Evolutionary conservation across 768 basidiomycete genomes (phyloP).

Genomic region (Russula vinacea): DNA sequence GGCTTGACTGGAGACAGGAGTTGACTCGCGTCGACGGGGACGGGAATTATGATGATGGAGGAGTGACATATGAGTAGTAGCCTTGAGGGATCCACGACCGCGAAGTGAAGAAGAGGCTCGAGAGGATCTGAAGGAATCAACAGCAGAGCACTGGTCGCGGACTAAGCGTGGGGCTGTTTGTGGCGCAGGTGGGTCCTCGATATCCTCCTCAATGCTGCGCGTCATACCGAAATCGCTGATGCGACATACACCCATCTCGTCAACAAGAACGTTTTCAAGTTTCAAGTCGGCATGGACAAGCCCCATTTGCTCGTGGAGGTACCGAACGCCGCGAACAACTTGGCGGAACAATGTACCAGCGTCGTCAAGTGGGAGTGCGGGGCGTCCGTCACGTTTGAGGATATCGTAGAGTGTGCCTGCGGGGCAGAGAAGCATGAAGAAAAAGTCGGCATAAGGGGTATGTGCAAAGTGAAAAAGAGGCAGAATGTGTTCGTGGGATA

Average conservation of each 20-base stretch:
- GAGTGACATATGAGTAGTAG: slow-evolving; percentile 37
- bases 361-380: slow-evolving; percentile 71
- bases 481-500: slow-evolving; percentile 82
- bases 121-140: background rate
- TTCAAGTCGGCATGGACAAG: slow-evolving; percentile 95
- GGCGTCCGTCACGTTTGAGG: slow-evolving; percentile 64
- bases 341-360: slow-evolving; percentile 84
- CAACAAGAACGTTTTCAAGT: slow-evolving; percentile 92
- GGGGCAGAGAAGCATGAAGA: slow-evolving; percentile 80
- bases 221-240: slow-evolving; percentile 86
- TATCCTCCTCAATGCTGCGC: slow-evolving; percentile 52
- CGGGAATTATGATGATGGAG: slow-evolving; percentile 40
- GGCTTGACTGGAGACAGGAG: slow-evolving; percentile 39
- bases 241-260: slow-evolving; percentile 82
- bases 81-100: slow-evolving; percentile 19
- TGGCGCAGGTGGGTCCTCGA: slow-evolving; percentile 5
- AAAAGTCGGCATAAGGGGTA: slow-evolving; percentile 64
- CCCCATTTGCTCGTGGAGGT: slow-evolving; percentile 72
- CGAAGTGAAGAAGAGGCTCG: slow-evolving; percentile 10
- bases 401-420: slow-evolving; percentile 85
- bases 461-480: slow-evolving; percentile 70
- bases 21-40: slow-evolving; percentile 51
- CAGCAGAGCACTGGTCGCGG: background rate
- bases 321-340: slow-evolving; percentile 76
- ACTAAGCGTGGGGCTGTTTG: background rate